Evolutionary conservation across 352 stramenopile species (phyloP), one percentile per base, ranked within the genome.

Genomic region (Ochromonadaceae sp.): DNA sequence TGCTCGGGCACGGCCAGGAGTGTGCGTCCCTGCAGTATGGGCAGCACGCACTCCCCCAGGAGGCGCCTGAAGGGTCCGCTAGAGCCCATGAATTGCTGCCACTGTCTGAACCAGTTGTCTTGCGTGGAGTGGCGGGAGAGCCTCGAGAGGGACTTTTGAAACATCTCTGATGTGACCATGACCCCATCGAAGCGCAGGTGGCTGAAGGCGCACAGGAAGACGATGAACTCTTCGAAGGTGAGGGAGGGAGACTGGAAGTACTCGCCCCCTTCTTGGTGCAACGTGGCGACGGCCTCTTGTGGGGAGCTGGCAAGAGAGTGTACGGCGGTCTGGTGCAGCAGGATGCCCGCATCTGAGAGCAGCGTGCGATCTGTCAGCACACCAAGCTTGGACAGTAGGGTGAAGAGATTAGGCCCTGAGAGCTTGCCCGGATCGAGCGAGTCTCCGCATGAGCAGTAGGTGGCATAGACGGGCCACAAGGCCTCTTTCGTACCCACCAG

Each of bases 361-460:
- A 63, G 20, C 3, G 22, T 63, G 9, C 3, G 4, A 36, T 63
- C 36, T 47, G 17, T 32, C 10, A 63, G 26, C 4, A 63, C 4
- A 9, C 25, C 38, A 26, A 63, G 31, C 30, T 63, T 63, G 9
- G 38, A 34, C 20, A 63, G 26, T 15, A 63, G 31, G 7, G 55
- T 49, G 30, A 63, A 63, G 3, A 63, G n/a, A 25, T 63, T 63
- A 12, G 55, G 34, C 28, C 36, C 36, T 26, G 34, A 44, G 26
- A 63, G 31, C 28, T 50, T 31, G 2, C 55, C 55, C 28, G 55
- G 35, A 36, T 30, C 22, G 15, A 44, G n/a, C 28, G 3, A 7
- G 41, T 63, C 55, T 32, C 55, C 55, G 38, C 55, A 63, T 12
- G 55, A 63, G 30, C 55, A 63, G 31, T 63, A 63, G 26, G 55